Evolutionary conservation across 2,329 filamentous ascomycete genomes (phyloP).

Genomic region (Fusarium sororula): DNA sequence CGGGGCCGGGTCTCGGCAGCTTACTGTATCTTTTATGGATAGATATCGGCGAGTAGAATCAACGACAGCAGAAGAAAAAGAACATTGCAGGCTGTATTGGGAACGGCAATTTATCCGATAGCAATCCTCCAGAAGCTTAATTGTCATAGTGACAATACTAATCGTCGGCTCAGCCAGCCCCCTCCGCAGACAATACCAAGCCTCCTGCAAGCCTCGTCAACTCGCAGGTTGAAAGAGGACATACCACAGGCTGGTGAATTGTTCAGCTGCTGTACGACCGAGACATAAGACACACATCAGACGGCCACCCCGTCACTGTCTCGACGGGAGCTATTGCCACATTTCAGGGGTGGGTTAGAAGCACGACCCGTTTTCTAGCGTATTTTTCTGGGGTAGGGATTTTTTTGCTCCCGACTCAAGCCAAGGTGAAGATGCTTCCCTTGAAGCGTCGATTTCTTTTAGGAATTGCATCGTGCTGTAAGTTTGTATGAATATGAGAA

Average conservation of each 20-base stretch:
- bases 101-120: conserved; percentile 23
- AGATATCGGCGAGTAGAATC: background rate
- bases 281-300: conserved; percentile 13
- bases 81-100: background rate
- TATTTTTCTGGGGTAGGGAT: conserved; percentile 28
- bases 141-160: conserved; percentile 4
- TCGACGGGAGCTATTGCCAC: conserved; percentile 30
- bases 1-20: conserved; percentile 21
- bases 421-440: background rate
- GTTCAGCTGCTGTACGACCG: conserved; percentile 19
- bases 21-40: background rate
- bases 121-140: conserved; percentile 1
- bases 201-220: conserved; percentile 1
- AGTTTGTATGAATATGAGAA: background rate
- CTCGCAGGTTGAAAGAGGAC: background rate
- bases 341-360: conserved; percentile 21
- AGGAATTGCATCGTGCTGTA: background rate
- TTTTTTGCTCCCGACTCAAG: conserved; percentile 12
- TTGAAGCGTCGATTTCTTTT: background rate
- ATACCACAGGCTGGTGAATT: conserved; percentile 4
- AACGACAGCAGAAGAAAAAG: background rate
- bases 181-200: background rate
- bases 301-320: conserved; percentile 28
- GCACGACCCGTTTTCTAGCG: conserved; percentile 38
- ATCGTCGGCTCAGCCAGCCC: conserved; percentile 25